A percentile compares a stretch with the other conserved stretches of the same genome.
Conservation (phyloP, 2,329 filamentous ascomycete genomes). For the Pseudogymnoascus sp. region DNA sequence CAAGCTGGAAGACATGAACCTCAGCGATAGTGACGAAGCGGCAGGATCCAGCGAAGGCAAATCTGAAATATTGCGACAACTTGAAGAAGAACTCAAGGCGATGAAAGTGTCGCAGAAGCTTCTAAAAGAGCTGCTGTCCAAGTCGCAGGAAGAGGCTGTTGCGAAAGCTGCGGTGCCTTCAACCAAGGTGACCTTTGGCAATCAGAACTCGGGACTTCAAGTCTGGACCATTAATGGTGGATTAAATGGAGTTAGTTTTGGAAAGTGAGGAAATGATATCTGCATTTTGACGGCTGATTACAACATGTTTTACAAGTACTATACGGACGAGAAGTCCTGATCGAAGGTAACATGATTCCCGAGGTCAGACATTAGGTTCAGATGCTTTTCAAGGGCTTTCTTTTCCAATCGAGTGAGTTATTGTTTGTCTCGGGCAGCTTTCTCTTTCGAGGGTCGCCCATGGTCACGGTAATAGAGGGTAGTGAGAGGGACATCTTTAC, state of each 20-base stretch:
- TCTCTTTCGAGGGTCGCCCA: too few species aligned
- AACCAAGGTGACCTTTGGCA: slow-evolving; percentile 19
- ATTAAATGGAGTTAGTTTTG: slow-evolving; percentile 20
- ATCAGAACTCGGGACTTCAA: slow-evolving; percentile 20
- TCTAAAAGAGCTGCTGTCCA: slow-evolving; percentile 20
- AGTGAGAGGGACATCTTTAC: slow-evolving; percentile 20
- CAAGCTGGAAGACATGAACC: slow-evolving; percentile 25
- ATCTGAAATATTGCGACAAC: slow-evolving; percentile 18
- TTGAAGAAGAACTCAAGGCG: slow-evolving; percentile 20
- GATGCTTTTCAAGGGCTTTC: not conserved
- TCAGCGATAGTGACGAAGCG: slow-evolving; percentile 18
- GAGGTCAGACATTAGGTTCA: slow-evolving; percentile 13
- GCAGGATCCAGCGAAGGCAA: slow-evolving; percentile 15
- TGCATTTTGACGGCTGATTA: not conserved
- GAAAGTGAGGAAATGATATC: not conserved
- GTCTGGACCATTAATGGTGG: slow-evolving; percentile 18
- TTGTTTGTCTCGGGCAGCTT: too few species aligned
- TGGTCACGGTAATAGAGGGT: too few species aligned
- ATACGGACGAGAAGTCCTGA: not conserved
- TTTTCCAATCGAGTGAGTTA: not conserved
- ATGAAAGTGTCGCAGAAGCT: slow-evolving; percentile 21
- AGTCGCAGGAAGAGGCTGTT: slow-evolving; percentile 21
- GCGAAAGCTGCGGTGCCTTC: slow-evolving; percentile 17
- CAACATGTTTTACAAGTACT: not conserved
- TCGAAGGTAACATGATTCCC: slow-evolving; percentile 11